These are phyloP conservation scores for Lindgomyces ingoldianus DNA, from an alignment of 495 filamentous ascomycete species.

Conservation along the genomic window DNA sequence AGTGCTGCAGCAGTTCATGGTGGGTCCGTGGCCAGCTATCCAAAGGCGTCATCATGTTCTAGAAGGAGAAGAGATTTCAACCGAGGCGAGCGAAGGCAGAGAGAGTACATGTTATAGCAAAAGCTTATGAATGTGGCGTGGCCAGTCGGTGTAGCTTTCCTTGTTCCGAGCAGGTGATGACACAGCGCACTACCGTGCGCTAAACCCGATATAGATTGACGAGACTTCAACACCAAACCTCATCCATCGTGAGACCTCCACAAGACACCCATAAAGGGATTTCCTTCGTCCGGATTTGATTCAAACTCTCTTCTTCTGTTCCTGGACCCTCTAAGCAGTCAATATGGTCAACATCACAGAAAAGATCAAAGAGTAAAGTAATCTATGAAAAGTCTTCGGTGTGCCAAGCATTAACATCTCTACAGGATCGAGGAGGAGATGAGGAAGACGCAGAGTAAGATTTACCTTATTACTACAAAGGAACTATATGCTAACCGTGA, in stretches of 20 bases:
- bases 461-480: neutral
- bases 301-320: neutral
- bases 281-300: neutral
- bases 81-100: neutral
- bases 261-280: neutral
- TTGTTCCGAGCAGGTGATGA: conserved; percentile 11
- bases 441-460: conserved; percentile 91
- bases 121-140: neutral
- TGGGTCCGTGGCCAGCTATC: conserved; percentile 27
- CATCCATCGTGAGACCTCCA: conserved; percentile 19
- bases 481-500: conserved; percentile 34
- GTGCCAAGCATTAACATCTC: conserved; percentile 29
- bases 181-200: conserved; percentile 19
- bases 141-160: neutral
- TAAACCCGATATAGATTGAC: conserved; percentile 13
- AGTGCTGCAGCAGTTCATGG: conserved; percentile 28
- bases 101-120: neutral
- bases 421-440: conserved; percentile 99
- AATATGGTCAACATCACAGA: conserved; percentile 99
- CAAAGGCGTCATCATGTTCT: conserved; percentile 4
- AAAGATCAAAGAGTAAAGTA: conserved; percentile 93
- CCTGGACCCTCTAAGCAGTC: conserved; percentile 40
- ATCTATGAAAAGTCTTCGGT: conserved; percentile 13
- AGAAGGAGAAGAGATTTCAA: neutral
- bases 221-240: conserved; percentile 37